Base-by-base conservation (phyloP, 2,329 filamentous ascomycete species). In the Amauroascus niger region DNA sequence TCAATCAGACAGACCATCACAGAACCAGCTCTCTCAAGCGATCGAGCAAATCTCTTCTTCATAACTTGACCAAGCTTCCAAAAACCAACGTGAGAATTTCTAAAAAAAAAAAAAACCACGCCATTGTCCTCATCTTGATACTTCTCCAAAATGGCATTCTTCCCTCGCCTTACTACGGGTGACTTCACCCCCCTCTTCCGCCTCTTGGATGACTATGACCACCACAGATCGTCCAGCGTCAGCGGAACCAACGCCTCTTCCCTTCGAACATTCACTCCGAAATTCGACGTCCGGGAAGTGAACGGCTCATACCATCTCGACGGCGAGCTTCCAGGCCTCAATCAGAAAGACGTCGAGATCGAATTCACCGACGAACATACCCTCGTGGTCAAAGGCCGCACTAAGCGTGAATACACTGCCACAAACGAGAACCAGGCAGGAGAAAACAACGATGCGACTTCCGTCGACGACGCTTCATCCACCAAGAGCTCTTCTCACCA, bases 361-460 rank as follows among this genome's bases (percentile, higher is more conserved):
- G 71, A 74, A 59, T 75, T 76, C 61, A 66, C 67, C 45, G 73
- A 76, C 51, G 61, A 69, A 7, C 64, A 71, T 26, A 76, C 72
- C 0, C 65, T 76, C 1, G 63, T 71, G 26, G 66, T 76, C 55
- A 71, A 70, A 51, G 73, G 73, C 13, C 65, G 59, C 48, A 61
- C 65, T 6, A 67, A 71, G 54, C 67, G 67, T 20, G 61, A 66
- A 33, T 69, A 69, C 55, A 53, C 57, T 46, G 55, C 57, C 40
- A 59, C 49, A 43, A 62, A 59, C 35, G 50, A 54, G 43, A 52
- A 62, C 49, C 18, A 41, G 7, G 55, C 61, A n/a, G 48, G 55
- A 6, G 56, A 63, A 24, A 55, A 61, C 18, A 51, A 55, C 6
- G 49, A 49, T 22, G 24, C 32, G 11, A 18, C 56, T 28, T 9